These are phyloP conservation scores for Malassezia nana DNA, from an alignment of 1,284 basidiomycete species.

Conservation along the genomic window DNA sequence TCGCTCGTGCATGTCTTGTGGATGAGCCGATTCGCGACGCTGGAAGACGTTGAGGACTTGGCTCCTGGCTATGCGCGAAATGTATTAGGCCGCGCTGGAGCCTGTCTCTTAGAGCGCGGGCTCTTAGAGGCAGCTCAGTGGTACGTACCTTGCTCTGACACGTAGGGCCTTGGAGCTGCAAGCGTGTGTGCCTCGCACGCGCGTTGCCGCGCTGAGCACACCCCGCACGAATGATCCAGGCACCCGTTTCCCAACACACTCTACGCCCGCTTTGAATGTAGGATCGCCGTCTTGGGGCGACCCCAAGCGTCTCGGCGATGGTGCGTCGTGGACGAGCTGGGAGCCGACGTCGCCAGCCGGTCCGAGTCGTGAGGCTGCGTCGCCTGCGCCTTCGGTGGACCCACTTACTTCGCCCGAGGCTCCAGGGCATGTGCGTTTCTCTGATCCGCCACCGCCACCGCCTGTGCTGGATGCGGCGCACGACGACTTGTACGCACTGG, in stretches of 20 bases:
- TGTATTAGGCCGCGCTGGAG: slow-evolving; percentile 5
- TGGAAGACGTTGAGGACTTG: slow-evolving; percentile 11
- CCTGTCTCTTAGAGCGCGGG: slow-evolving; percentile 9
- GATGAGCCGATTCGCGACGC: slow-evolving; percentile 10
- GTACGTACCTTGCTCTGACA: not conserved
- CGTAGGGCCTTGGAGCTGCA: slow-evolving; percentile 34
- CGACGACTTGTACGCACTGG: slow-evolving; percentile 55
- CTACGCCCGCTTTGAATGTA: slow-evolving; percentile 36
- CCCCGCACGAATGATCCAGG: not conserved
- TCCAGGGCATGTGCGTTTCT: slow-evolving; percentile 5
- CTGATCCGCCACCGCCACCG: not conserved
- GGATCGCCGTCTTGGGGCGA: slow-evolving; percentile 7
- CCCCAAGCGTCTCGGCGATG: not conserved
- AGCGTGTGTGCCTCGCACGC: slow-evolving; percentile 19
- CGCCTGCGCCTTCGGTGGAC: not conserved
- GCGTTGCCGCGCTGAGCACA: not conserved
- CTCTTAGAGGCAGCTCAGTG: slow-evolving; percentile 12
- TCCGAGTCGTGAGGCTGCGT: not conserved
- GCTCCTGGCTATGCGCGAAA: not conserved
- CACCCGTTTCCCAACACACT: slow-evolving; percentile 29
- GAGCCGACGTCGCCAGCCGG: slow-evolving; percentile 1
- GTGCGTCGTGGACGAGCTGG: slow-evolving; percentile 22
- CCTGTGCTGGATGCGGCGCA: not conserved
- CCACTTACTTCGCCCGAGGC: slow-evolving; percentile 2
- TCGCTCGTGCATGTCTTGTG: not conserved